Percentiles rank a stretch among this genome's conserved stretches.
These are phyloP conservation scores for Trametes meyenii DNA, from an alignment of 768 basidiomycete species.

Conservation along the genomic window DNA sequence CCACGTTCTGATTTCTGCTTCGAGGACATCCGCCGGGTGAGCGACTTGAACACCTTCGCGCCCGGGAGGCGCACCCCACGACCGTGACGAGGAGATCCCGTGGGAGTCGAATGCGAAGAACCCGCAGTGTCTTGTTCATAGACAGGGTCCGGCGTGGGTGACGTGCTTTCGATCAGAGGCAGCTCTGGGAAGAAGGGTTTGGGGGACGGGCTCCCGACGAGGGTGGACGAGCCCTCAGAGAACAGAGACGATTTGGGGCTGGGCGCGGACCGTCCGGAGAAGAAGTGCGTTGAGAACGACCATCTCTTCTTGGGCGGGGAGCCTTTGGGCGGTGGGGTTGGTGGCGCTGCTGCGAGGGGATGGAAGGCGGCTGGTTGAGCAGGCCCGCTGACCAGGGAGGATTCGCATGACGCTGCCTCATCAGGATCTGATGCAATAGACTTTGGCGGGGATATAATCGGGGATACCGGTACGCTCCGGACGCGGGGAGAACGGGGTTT, in stretches of 20 bases:
- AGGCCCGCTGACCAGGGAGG: not conserved
- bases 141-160: not conserved
- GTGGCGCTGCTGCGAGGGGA: not conserved
- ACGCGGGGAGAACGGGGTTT: not conserved
- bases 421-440: not conserved
- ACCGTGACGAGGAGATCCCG: not conserved
- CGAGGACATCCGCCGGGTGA: constrained; percentile 9
- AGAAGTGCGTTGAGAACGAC: constrained; percentile 8
- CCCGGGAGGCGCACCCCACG: constrained; percentile 9
- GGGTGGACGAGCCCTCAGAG: constrained; percentile 9
- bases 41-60: constrained; percentile 15
- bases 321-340: not conserved
- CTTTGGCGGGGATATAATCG: not conserved
- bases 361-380: not conserved
- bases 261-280: not conserved
- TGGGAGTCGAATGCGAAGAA: not conserved
- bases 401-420: not conserved
- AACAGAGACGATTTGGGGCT: constrained; percentile 10
- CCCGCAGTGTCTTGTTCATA: not conserved
- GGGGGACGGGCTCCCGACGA: constrained; percentile 1
- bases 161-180: constrained; percentile 1
- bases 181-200: constrained; percentile 6
- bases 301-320: constrained; percentile 7
- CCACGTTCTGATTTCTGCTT: constrained; percentile 2
- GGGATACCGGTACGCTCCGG: constrained; percentile 2